Evolutionary conservation across 2,329 filamentous ascomycete genomes (phyloP), one percentile per base, ranked within the genome.

Genomic region (Cadophora malorum): DNA sequence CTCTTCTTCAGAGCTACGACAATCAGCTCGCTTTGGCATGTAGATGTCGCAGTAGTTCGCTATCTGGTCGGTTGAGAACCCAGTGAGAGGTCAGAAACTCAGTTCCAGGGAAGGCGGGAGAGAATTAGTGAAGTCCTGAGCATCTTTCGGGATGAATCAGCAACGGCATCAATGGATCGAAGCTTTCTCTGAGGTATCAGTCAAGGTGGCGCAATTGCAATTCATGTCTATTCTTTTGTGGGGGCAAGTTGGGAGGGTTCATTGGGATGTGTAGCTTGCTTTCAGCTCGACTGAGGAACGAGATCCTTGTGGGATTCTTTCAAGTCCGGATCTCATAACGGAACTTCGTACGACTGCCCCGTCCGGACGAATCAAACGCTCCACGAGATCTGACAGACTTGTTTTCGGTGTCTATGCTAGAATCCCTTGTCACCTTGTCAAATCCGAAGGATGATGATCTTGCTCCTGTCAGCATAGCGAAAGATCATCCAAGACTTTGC

Each of bases 11-110:
- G 74, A 38, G 71, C 76, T 66, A 50, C 74, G 59, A 73, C 76
- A 56, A 77, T 78, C 64, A 69, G 71, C 64, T 74, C 63, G 65
- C 31, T 59, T 67, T 56, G 75, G 28, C 28, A 78, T 28, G 69
- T 74, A 12, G 67, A 77, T 79, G 6, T 71, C 65, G 1, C 83
- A 84, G 71, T 87, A 84, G 84, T 86, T 85, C 73, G 83, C 86
- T 72, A 77, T 85, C 41, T 83, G 79, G 78, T 49, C 63, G 28
- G 35, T 73, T n/a, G 50, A 65, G 2, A 76, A 81, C 80, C 83
- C n/a, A 66, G 78, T 1, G 74, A 81, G 14, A 73, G 75, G 31
- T 81, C 84, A 70, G 79, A 82, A 3, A 68, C 82, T 3, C 82
- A 84, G 73, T 72, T 74, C 0, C 67, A 72, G 0, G 83, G 83